A percentile compares a stretch with the other conserved stretches of the same genome.
These are phyloP conservation scores for Fusarium goolgardi DNA, from an alignment of 2,329 filamentous ascomycete species.

Conservation along the genomic window DNA sequence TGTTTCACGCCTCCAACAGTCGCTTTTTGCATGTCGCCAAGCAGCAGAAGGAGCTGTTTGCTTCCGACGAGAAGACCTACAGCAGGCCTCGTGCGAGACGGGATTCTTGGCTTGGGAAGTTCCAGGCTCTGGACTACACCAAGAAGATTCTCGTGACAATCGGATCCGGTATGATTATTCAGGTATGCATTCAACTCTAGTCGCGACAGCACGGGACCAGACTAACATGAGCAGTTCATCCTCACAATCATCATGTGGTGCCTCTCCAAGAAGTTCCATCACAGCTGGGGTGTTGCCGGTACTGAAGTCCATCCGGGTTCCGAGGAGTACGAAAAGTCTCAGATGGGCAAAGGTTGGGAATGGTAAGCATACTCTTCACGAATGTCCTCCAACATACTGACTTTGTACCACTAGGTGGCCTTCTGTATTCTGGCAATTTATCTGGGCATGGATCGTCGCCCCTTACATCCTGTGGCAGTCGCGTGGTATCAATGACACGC, in stretches of 20 bases:
- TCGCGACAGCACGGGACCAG: fast-evolving
- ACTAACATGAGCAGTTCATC: constrained; percentile 58
- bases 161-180: constrained; percentile 64
- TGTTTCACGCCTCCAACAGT: constrained; percentile 73
- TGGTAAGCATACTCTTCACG: constrained; percentile 60
- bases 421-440: constrained; percentile 71
- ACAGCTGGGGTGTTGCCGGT: constrained; percentile 68
- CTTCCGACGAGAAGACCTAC: constrained; percentile 28
- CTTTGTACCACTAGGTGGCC: constrained; percentile 61
- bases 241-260: constrained; percentile 70
- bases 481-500: constrained; percentile 70
- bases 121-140: constrained; percentile 58
- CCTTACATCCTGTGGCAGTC: constrained; percentile 71
- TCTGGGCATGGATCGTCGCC: constrained; percentile 72
- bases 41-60: constrained; percentile 60
- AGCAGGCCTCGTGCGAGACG: constrained; percentile 29
- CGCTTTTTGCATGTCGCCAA: constrained; percentile 69
- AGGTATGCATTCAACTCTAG: constrained; percentile 56
- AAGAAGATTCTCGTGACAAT: constrained; percentile 63
- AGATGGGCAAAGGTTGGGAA: constrained; percentile 69
- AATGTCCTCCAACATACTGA: not conserved
- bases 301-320: constrained; percentile 68
- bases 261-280: constrained; percentile 73
- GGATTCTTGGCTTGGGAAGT: constrained; percentile 51
- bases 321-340: constrained; percentile 60